Evolutionary conservation across 1,139 yeast genomes (phyloP), one percentile per base, ranked within the genome.

Genomic region (Candida frijolesensis): DNA sequence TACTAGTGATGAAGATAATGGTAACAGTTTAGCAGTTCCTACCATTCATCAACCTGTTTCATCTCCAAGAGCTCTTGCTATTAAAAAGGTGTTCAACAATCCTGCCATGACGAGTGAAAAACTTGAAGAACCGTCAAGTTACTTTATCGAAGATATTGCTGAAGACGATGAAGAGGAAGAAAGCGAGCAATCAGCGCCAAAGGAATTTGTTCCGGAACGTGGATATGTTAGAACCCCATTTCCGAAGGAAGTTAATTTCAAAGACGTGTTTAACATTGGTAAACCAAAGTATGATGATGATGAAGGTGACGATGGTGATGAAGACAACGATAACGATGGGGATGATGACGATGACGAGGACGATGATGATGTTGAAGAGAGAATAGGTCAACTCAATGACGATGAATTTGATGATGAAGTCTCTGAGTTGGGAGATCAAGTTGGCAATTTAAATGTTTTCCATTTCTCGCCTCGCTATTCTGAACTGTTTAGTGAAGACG

Each of bases 51-150:
- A 59, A 45, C 66, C 68, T 6, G 54, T 68, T 37, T 46, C 58
- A 27, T 67, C 74, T 32, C 78, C 79, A 1, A 59, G 76, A 48
- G 80, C 80, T 0, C 67, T 70, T 43, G 80, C 81, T n/a, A 76
- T 76, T 46, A 74, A 68, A 56, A 68, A 67, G 53, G 80, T 76
- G 1, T 76, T 76, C 57, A 75, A 74, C 57, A 76, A 75, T 51
- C 79, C 78, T 1, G 80, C 78, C 1, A 74, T 76, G 72, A 56
- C 54, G 18, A 64, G 60, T 39, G 54, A 55, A 16, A 48, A 55
- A 19, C 49, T 44, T 42, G 38, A 50, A 9, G 51, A 49, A 33
- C 38, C 54, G 7, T 42, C 59, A 34, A 61, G 64, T n/a, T 65
- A 64, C 30, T 65, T 66, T 50, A 59, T 64, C 44, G 69, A 64